These are phyloP conservation scores for Cucurbita argyrosperma DNA, from an alignment of 306 rosid genomes.

Conservation along the genomic window DNA sequence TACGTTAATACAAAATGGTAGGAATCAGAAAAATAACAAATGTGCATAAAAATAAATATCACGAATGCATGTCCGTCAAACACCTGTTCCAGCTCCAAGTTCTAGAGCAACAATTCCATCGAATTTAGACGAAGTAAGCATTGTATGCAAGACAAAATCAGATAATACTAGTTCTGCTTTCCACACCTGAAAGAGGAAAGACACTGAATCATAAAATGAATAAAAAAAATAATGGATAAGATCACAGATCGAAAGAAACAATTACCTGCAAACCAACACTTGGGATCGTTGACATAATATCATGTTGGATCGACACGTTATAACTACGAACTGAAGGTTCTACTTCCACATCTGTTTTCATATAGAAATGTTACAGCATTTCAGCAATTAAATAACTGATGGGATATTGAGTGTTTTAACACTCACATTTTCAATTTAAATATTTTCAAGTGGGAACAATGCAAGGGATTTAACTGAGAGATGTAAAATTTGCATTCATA, in stretches of 20 bases:
- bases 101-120: conserved; percentile 48
- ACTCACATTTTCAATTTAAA: not conserved
- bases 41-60: not conserved
- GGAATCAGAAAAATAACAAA: not conserved
- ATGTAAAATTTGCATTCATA: not conserved
- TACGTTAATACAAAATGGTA: not conserved
- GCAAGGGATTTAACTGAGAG: not conserved
- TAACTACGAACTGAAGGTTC: conserved; percentile 14
- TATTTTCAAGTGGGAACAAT: not conserved
- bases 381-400: not conserved
- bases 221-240: not conserved
- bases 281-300: conserved; percentile 67
- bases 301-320: conserved; percentile 44
- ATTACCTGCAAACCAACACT: conserved; percentile 82
- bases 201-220: not conserved
- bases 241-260: not conserved
- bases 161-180: conserved; percentile 59
- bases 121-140: conserved; percentile 44
- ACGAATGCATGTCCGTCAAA: not conserved
- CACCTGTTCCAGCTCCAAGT: conserved; percentile 91
- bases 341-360: not conserved
- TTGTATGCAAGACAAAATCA: conserved; percentile 67
- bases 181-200: conserved; percentile 45
- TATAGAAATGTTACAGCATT: not conserved
- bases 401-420: not conserved